These are phyloP conservation scores for Colletotrichum lini DNA, from an alignment of 2,329 filamentous ascomycete species.

Conservation along the genomic window DNA sequence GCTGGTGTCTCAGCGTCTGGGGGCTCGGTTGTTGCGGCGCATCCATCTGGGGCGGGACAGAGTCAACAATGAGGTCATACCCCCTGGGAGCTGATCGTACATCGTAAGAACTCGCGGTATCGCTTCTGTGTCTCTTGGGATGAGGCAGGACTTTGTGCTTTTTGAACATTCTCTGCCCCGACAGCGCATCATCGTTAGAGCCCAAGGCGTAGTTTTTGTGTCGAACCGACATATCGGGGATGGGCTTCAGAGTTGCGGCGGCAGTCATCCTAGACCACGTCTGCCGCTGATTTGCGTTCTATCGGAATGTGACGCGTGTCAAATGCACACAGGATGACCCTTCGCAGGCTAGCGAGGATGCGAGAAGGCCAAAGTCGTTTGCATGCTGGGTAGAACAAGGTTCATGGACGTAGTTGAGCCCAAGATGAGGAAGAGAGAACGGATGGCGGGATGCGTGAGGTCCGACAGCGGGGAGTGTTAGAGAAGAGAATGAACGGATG, in stretches of 20 bases:
- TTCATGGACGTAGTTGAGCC: constrained; percentile 24
- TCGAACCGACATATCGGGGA: constrained; percentile 53
- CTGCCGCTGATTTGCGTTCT: constrained; percentile 7
- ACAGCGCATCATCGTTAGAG: constrained; percentile 47
- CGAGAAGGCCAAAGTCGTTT: constrained; percentile 17
- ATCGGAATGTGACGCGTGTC: constrained; percentile 10
- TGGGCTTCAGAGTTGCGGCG: constrained; percentile 44
- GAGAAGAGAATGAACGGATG: background rate
- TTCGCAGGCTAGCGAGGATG: constrained; percentile 39
- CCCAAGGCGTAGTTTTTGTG: constrained; percentile 49
- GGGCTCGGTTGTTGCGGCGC: constrained; percentile 55
- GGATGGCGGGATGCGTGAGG: background rate
- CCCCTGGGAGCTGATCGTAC: constrained; percentile 41
- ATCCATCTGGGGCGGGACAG: constrained; percentile 40
- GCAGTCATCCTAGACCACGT: constrained; percentile 45
- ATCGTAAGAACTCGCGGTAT: constrained; percentile 32
- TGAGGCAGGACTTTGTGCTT: constrained; percentile 62
- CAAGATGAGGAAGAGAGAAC: constrained; percentile 2
- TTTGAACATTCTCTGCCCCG: constrained; percentile 58
- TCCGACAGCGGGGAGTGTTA: background rate
- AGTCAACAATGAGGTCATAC: constrained; percentile 43
- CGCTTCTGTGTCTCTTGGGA: constrained; percentile 45
- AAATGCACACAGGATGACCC: constrained; percentile 30
- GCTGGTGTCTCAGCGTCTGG: constrained; percentile 58
- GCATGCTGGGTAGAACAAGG: constrained; percentile 40